phyloP scores from a whole-genome alignment of 106 monocot genomes.

The Cymbidium sinense region DNA sequence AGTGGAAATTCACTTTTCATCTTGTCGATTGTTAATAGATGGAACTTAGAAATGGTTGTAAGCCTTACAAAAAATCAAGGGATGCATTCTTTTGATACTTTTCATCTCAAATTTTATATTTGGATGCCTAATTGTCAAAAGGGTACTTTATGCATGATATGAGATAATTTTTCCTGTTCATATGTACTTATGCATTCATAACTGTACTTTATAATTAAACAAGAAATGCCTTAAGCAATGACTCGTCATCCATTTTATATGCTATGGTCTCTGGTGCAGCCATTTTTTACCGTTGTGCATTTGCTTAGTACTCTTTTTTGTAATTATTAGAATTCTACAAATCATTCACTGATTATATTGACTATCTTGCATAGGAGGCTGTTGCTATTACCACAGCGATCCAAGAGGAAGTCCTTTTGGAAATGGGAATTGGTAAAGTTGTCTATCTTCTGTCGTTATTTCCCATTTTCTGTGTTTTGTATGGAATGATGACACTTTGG shows the following conservation, averaged over 20 bases:
- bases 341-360: background rate
- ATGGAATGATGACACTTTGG: background rate
- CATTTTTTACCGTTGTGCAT: background rate
- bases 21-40: background rate
- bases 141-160: background rate
- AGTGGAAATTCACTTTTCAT: background rate
- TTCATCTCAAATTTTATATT: background rate
- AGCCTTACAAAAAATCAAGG: background rate
- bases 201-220: background rate
- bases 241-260: background rate
- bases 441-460: background rate
- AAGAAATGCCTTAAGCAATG: background rate
- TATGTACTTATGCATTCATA: background rate
- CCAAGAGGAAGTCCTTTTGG: slow-evolving; percentile 82
- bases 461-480: background rate
- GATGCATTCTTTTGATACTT: background rate
- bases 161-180: background rate
- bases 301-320: background rate
- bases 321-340: background rate
- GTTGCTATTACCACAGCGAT: slow-evolving; percentile 84
- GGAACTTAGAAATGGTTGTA: background rate
- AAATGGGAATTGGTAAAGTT: slow-evolving; percentile 84
- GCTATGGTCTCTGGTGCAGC: background rate
- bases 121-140: background rate
- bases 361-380: slow-evolving; percentile 57